Conservation (phyloP, 805 yeast species). For the Middelhovenomyces tepae region DNA sequence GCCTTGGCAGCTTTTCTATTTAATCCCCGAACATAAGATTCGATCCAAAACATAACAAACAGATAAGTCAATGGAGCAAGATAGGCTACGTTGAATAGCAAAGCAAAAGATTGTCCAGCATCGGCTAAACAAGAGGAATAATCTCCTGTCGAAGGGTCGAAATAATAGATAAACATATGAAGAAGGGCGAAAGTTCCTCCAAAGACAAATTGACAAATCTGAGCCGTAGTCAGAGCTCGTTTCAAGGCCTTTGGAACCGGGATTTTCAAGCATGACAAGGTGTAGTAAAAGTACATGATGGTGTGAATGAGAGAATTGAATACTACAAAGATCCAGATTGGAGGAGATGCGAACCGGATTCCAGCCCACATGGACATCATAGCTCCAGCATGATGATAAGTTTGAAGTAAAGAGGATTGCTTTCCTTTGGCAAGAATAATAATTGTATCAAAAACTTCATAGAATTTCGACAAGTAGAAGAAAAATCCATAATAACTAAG, state of each 20-base stretch:
- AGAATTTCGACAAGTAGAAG: constrained; percentile 62
- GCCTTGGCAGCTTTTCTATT: neutral
- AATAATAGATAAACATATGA: constrained; percentile 54
- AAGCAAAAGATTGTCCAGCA: constrained; percentile 54
- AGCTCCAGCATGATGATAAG: constrained; percentile 74
- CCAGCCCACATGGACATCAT: constrained; percentile 81
- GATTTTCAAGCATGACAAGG: constrained; percentile 49
- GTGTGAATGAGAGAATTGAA: constrained; percentile 74
- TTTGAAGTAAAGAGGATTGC: constrained; percentile 57
- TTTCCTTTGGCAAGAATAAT: constrained; percentile 60
- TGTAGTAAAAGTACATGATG: constrained; percentile 63
- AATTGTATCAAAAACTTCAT: constrained; percentile 61
- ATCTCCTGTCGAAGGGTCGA: constrained; percentile 37
- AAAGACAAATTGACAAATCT: constrained; percentile 56
- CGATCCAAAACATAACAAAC: constrained; percentile 57
- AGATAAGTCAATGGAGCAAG: constrained; percentile 59
- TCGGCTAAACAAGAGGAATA: constrained; percentile 45
- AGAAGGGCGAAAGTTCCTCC: constrained; percentile 62
- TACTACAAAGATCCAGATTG: constrained; percentile 73
- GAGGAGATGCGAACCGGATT: constrained; percentile 58
- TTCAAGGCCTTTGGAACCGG: constrained; percentile 50
- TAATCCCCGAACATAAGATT: constrained; percentile 20
- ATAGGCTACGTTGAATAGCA: constrained; percentile 53
- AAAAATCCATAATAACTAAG: constrained; percentile 53
- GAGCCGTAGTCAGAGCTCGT: constrained; percentile 53